A percentile compares a stretch with the other conserved stretches of the same genome.
phyloP scores from a whole-genome alignment of 768 basidiomycete genomes.

The Boletus pseudo-olivaceus region DNA sequence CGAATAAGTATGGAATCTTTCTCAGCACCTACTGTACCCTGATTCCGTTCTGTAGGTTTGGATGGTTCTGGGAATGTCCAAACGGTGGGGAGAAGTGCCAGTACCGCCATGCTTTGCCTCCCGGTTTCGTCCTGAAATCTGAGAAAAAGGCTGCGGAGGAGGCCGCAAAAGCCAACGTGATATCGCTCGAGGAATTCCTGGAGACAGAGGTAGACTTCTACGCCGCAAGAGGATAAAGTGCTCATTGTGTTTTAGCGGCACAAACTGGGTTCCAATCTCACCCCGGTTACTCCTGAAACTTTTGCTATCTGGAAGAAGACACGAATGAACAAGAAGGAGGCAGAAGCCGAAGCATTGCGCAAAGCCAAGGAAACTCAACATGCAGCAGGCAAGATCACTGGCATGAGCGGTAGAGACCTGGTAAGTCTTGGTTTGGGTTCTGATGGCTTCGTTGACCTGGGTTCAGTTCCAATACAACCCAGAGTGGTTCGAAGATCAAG shows the following conservation, averaged over 20 bases:
- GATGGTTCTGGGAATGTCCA: slow-evolving; percentile 97
- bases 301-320: slow-evolving; percentile 97
- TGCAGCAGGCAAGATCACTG: slow-evolving; percentile 84
- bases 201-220: slow-evolving; percentile 84
- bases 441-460: slow-evolving; percentile 6
- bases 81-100: slow-evolving; percentile 80
- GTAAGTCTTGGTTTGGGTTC: slow-evolving; percentile 40
- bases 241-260: slow-evolving; percentile 60
- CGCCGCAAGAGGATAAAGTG: not conserved
- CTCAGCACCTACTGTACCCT: not conserved
- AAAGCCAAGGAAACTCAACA: slow-evolving; percentile 80
- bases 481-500: slow-evolving; percentile 86
- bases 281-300: slow-evolving; percentile 87
- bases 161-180: slow-evolving; percentile 82
- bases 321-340: slow-evolving; percentile 90
- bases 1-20: slow-evolving; percentile 55
- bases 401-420: slow-evolving; percentile 95
- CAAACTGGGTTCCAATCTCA: slow-evolving; percentile 86
- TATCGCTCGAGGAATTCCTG: slow-evolving; percentile 94
- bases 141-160: slow-evolving; percentile 91
- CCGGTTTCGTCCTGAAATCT: slow-evolving; percentile 93
- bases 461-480: slow-evolving; percentile 91
- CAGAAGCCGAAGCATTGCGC: slow-evolving; percentile 75
- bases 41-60: slow-evolving; percentile 48
- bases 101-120: slow-evolving; percentile 93